phyloP scores from a whole-genome alignment of 495 filamentous ascomycete species.

The Daldinia caldariorum region DNA sequence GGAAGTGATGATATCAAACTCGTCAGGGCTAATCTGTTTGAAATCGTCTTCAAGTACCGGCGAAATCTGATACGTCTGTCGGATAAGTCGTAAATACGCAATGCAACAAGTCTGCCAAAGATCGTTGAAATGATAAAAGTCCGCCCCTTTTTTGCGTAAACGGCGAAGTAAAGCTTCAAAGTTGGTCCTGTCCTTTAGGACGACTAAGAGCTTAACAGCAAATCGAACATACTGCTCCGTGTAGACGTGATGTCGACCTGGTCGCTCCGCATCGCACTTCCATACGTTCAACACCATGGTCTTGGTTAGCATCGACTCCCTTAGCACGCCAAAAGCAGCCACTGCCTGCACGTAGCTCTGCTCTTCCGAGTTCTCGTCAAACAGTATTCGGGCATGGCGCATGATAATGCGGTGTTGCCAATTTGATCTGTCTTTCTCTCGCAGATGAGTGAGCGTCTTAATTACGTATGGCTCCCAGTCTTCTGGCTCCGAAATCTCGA shows the following conservation, averaged over 20 bases:
- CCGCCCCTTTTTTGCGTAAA: constrained; percentile 80
- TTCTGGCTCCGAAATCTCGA: constrained; percentile 59
- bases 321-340: constrained; percentile 78
- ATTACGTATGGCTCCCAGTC: constrained; percentile 82
- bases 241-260: constrained; percentile 93
- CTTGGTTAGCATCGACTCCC: constrained; percentile 91
- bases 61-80: constrained; percentile 70
- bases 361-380: constrained; percentile 54
- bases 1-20: constrained; percentile 71
- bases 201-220: constrained; percentile 75
- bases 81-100: constrained; percentile 78
- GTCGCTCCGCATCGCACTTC: constrained; percentile 91
- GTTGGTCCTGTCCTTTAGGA: constrained; percentile 78
- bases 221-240: constrained; percentile 88
- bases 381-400: constrained; percentile 80
- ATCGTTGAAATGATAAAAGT: constrained; percentile 84
- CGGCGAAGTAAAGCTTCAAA: constrained; percentile 84
- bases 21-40: constrained; percentile 78
- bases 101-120: constrained; percentile 86
- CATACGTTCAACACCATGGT: constrained; percentile 95
- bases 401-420: constrained; percentile 97
- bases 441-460: constrained; percentile 74
- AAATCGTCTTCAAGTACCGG: constrained; percentile 81
- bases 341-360: constrained; percentile 54
- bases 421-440: constrained; percentile 88